These are phyloP conservation scores for Cladosporium sp. DNA, from an alignment of 2,329 filamentous ascomycete species.

Conservation along the genomic window DNA sequence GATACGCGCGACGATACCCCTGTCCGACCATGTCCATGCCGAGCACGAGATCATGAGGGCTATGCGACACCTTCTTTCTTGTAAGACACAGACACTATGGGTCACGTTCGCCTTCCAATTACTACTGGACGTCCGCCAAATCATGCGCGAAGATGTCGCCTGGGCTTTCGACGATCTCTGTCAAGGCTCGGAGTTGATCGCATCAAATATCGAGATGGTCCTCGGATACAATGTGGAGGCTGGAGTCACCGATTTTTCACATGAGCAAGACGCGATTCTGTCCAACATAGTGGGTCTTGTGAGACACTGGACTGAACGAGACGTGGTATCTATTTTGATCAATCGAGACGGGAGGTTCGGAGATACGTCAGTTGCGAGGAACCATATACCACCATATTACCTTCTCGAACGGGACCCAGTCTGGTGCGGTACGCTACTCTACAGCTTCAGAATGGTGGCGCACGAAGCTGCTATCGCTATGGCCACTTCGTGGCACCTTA, in stretches of 20 bases:
- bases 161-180: conserved; percentile 1
- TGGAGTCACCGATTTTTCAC: background rate
- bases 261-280: background rate
- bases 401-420: conserved; percentile 9
- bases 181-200: background rate
- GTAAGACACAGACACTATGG: background rate
- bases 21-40: background rate
- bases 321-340: background rate
- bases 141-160: background rate
- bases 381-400: background rate
- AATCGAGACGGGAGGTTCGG: too few species aligned
- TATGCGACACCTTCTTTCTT: background rate
- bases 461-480: conserved; percentile 9
- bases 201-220: background rate
- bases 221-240: background rate
- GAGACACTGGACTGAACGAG: background rate
- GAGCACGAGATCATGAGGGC: conserved; percentile 13
- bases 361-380: background rate
- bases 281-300: background rate
- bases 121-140: background rate
- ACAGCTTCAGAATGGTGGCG: conserved; percentile 16
- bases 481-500: background rate
- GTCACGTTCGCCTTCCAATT: background rate
- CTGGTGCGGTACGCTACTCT: conserved; percentile 21
- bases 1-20: background rate